A percentile compares a stretch with the other conserved stretches of the same genome.
Evolutionary conservation across 805 yeast species (phyloP).

Genomic region (Sugiyamaella smithiae): DNA sequence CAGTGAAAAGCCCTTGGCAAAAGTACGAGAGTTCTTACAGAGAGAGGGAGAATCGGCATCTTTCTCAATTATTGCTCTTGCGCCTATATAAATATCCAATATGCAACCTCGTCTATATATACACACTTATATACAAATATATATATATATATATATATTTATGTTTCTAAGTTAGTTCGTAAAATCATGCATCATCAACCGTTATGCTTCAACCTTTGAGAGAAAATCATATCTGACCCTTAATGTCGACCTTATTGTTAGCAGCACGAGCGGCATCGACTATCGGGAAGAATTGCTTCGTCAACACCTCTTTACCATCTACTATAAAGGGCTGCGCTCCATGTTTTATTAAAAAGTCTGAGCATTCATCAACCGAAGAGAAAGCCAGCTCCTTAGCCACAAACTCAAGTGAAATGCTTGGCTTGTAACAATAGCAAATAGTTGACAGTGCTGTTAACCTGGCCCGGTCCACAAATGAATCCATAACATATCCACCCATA

Average conservation of each 20-base stretch:
- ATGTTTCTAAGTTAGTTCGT: neutral
- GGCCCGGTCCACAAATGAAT: conserved; percentile 55
- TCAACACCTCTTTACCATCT: conserved; percentile 19
- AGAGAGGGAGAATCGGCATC: conserved; percentile 39
- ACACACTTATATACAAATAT: too few relatives aligned
- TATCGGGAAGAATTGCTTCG: conserved; percentile 31
- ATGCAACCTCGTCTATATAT: too few relatives aligned
- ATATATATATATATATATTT: too few relatives aligned
- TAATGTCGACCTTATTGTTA: conserved; percentile 71
- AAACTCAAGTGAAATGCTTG: conserved; percentile 27
- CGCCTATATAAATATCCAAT: conserved; percentile 24
- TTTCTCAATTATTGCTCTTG: conserved; percentile 77
- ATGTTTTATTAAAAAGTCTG: conserved; percentile 43
- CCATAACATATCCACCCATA: conserved; percentile 46
- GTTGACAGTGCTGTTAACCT: conserved; percentile 54
- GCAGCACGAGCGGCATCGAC: conserved; percentile 40
- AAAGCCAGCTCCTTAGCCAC: conserved; percentile 36
- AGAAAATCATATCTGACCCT: conserved; percentile 61
- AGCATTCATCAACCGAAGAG: conserved; percentile 38
- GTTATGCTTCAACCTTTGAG: too few relatives aligned
- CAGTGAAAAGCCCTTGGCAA: conserved; percentile 47
- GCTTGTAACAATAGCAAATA: conserved; percentile 54
- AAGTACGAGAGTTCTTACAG: conserved; percentile 66
- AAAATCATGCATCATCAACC: too few relatives aligned
- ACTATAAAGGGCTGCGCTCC: conserved; percentile 37